Conservation (phyloP, 768 basidiomycete genomes). For the Mycena venus region DNA sequence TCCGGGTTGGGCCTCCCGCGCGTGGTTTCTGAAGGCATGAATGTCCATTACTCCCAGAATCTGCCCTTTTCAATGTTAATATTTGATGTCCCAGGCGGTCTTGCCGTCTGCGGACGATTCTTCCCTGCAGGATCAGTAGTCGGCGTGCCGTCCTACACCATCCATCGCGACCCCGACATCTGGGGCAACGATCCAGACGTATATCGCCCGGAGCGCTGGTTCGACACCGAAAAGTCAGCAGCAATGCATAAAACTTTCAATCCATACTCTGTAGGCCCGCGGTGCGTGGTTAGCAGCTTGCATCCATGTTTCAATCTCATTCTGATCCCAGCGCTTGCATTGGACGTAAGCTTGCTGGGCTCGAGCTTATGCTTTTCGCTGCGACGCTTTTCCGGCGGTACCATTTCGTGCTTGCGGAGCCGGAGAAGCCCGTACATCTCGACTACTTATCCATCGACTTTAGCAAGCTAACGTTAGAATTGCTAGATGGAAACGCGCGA, state of each 20-base stretch:
- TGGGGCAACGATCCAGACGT: constrained; percentile 89
- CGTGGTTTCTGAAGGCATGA: constrained; percentile 68
- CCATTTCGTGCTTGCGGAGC: constrained; percentile 76
- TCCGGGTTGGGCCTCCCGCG: constrained; percentile 90
- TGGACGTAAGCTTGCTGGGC: constrained; percentile 81
- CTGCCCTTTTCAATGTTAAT: neutral
- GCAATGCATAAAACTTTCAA: constrained; percentile 83
- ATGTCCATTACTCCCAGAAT: neutral
- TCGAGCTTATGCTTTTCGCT: constrained; percentile 85
- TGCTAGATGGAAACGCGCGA: constrained; percentile 78
- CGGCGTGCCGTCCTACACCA: constrained; percentile 85
- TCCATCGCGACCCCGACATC: constrained; percentile 76
- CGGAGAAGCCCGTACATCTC: constrained; percentile 66
- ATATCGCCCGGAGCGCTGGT: no score
- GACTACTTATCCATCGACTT: constrained; percentile 13
- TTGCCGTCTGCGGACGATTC: constrained; percentile 67
- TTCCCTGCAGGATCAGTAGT: constrained; percentile 83
- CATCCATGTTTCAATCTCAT: neutral
- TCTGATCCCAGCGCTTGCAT: constrained; percentile 78
- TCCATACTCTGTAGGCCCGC: constrained; percentile 86
- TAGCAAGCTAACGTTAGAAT: constrained; percentile 26
- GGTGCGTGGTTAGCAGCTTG: constrained; percentile 56
- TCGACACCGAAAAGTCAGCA: constrained; percentile 72
- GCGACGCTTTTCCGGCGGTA: constrained; percentile 82
- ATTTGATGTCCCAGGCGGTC: constrained; percentile 54